A percentile compares a stretch with the other conserved stretches of the same genome.
These are phyloP conservation scores for Buxus sempervirens DNA, from an alignment of 164 flowering plant species.

Conservation along the genomic window DNA sequence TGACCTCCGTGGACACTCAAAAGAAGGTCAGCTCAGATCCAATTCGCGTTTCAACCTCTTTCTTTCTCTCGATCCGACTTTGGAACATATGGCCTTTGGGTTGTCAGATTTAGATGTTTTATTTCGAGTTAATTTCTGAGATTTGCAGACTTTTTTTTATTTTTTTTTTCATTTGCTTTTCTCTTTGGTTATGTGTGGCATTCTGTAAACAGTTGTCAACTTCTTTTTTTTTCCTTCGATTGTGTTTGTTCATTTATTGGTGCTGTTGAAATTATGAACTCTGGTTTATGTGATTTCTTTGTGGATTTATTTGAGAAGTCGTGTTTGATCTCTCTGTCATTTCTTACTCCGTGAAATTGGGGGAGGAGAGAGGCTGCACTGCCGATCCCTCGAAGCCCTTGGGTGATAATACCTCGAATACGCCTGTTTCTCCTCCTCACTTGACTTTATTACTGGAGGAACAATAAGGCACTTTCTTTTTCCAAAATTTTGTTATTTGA, in stretches of 20 bases:
- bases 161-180: too few species aligned
- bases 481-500: too few species aligned
- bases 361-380: background rate
- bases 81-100: too few species aligned
- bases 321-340: background rate
- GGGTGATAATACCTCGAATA: background rate
- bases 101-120: background rate
- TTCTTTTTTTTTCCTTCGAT: background rate
- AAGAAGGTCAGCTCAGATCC: slow-evolving; percentile 38
- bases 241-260: background rate
- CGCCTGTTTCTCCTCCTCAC: background rate
- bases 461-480: too few species aligned
- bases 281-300: background rate
- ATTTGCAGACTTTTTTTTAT: too few species aligned
- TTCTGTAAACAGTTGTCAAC: background rate
- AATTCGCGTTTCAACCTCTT: background rate
- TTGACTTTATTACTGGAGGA: too few species aligned
- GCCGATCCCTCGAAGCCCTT: background rate
- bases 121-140: background rate
- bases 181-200: background rate
- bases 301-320: background rate
- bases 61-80: too few species aligned
- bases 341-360: background rate
- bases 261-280: background rate
- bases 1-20: slow-evolving; percentile 40